These are phyloP conservation scores for Tuber aestivum DNA, from an alignment of 495 filamentous ascomycete genomes.

Conservation along the genomic window DNA sequence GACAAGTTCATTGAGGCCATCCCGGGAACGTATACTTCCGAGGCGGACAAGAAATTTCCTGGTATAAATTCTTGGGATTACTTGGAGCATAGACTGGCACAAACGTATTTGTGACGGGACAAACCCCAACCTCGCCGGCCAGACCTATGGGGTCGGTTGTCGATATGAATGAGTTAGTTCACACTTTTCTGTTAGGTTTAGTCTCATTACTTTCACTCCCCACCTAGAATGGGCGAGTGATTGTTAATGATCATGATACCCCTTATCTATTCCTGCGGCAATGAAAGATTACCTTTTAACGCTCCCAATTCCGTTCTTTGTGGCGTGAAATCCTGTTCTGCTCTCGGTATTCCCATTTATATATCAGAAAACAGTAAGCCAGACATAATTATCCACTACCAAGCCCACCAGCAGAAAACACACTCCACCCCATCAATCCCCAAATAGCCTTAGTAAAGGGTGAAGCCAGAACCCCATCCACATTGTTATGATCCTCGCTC, in stretches of 20 bases:
- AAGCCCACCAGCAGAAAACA: neutral
- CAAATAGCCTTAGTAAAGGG: neutral
- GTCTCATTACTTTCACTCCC: neutral
- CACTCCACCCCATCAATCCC: neutral
- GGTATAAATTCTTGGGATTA: slow-evolving; percentile 77
- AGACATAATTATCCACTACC: neutral
- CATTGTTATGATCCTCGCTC: neutral
- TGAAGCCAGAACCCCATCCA: neutral
- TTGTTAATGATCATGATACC: neutral
- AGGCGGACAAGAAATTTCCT: slow-evolving; percentile 63
- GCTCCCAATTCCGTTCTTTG: neutral
- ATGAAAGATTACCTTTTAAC: neutral
- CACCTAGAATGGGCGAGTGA: neutral
- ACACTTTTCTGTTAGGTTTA: neutral
- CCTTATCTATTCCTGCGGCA: neutral
- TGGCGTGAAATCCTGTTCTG: neutral
- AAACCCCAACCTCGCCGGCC: neutral
- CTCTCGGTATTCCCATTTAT: neutral
- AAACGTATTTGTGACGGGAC: slow-evolving; percentile 53
- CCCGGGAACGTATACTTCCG: slow-evolving; percentile 71
- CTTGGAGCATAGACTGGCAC: slow-evolving; percentile 67
- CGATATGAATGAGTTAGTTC: neutral
- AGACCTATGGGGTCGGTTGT: neutral
- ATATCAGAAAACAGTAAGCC: neutral
- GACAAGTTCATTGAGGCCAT: slow-evolving; percentile 73